Conservation (phyloP, 371 early-diverging fungal genomes). For the Actinomortierella wolfii region DNA sequence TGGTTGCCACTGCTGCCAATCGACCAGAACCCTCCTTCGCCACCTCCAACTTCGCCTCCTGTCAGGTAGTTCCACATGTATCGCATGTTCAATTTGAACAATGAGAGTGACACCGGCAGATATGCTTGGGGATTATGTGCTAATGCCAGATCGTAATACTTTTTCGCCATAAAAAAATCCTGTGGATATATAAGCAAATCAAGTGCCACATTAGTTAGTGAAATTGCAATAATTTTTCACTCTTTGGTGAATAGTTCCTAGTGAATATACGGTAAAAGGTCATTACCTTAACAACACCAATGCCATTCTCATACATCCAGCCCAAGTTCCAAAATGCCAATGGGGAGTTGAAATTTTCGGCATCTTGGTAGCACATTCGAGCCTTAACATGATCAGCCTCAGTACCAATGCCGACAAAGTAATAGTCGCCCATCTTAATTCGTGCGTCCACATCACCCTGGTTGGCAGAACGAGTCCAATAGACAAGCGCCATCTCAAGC, state of each 20-base stretch:
- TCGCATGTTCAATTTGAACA: constrained; percentile 73
- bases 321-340: constrained; percentile 97
- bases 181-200: constrained; percentile 17
- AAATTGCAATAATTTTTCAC: not conserved
- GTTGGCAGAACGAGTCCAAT: constrained; percentile 96
- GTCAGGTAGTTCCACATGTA: constrained; percentile 68
- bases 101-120: constrained; percentile 80
- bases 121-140: constrained; percentile 79
- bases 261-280: not conserved
- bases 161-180: constrained; percentile 93
- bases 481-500: constrained; percentile 70
- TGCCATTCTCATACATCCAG: constrained; percentile 96
- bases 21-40: constrained; percentile 46
- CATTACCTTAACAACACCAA: constrained; percentile 78
- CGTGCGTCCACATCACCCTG: constrained; percentile 89
- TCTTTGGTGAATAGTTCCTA: constrained; percentile 5
- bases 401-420: constrained; percentile 87
- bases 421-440: constrained; percentile 93
- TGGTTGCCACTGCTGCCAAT: constrained; percentile 33
- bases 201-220: not conserved
- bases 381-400: constrained; percentile 74
- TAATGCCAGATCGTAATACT: constrained; percentile 85
- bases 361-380: constrained; percentile 88
- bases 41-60: constrained; percentile 58
- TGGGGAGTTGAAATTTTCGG: constrained; percentile 77